A percentile compares a stretch with the other conserved stretches of the same genome.
These are phyloP conservation scores for Hemerocallis citrina DNA, from an alignment of 106 monocot genomes.

Conservation along the genomic window DNA sequence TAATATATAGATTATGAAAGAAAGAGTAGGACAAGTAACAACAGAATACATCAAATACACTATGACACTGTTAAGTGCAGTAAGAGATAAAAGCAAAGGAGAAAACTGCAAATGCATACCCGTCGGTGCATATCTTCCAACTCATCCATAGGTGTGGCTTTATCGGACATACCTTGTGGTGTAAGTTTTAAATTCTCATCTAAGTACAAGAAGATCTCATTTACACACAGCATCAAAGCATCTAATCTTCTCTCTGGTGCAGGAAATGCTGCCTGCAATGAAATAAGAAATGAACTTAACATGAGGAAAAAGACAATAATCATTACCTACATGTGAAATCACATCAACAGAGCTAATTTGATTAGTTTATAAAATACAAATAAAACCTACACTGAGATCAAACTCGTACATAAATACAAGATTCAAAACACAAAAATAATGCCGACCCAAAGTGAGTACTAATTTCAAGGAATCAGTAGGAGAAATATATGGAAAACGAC, in stretches of 20 bases:
- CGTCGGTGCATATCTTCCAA: constrained; percentile 89
- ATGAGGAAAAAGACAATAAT: constrained; percentile 5
- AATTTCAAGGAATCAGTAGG: too few relatives aligned
- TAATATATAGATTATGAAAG: background rate
- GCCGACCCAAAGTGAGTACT: too few relatives aligned
- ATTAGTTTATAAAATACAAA: background rate
- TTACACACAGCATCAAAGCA: constrained; percentile 70
- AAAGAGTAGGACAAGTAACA: background rate
- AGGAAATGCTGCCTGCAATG: constrained; percentile 70
- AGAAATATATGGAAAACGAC: too few relatives aligned
- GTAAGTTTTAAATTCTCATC: constrained; percentile 87
- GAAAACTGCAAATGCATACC: constrained; percentile 37
- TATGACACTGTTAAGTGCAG: background rate
- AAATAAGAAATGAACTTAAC: constrained; percentile 6
- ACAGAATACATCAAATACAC: background rate
- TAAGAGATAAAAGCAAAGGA: background rate
- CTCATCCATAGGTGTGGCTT: constrained; percentile 80
- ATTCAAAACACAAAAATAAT: too few relatives aligned
- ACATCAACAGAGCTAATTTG: background rate
- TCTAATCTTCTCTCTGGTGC: constrained; percentile 85
- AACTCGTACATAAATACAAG: too few relatives aligned
- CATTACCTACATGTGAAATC: background rate
- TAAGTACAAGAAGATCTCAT: constrained; percentile 67
- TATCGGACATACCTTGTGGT: constrained; percentile 77
- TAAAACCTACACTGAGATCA: too few relatives aligned